Percentiles rank a stretch among this genome's conserved stretches.
Evolutionary conservation across 495 filamentous ascomycete species (phyloP).

Genomic region (Talaromyces liani): DNA sequence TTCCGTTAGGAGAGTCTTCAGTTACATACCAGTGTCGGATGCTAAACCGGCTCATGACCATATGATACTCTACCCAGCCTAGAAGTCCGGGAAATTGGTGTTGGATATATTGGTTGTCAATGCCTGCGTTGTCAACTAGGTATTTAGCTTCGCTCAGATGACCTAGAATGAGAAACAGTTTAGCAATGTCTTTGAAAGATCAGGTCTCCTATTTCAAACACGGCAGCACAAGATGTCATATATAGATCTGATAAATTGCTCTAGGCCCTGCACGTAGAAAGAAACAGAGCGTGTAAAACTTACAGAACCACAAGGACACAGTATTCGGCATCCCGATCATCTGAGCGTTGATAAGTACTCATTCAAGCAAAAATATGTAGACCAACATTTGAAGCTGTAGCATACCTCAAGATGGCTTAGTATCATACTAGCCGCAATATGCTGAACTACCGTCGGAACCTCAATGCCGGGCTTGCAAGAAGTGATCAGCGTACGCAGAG

Average conservation of each 20-base stretch:
- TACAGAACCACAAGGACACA: slow-evolving; percentile 2
- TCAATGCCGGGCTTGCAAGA: neutral
- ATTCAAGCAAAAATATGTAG: neutral
- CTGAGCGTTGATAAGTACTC: neutral
- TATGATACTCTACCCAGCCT: slow-evolving; percentile 6
- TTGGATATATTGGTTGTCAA: slow-evolving; percentile 2
- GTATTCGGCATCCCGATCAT: slow-evolving; percentile 3
- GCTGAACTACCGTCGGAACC: neutral
- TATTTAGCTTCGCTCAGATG: slow-evolving; percentile 6
- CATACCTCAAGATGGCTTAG: slow-evolving; percentile 2
- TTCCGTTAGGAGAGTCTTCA: neutral
- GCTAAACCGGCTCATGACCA: slow-evolving; percentile 5
- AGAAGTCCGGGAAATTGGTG: slow-evolving; percentile 3
- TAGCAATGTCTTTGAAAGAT: neutral
- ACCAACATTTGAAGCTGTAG: neutral
- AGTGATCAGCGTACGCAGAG: slow-evolving; percentile 1
- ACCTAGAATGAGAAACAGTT: neutral
- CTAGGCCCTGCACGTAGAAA: neutral
- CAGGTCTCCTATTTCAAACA: neutral
- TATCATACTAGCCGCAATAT: slow-evolving; percentile 6
- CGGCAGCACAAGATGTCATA: neutral
- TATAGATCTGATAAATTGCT: too few relatives aligned
- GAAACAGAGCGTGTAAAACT: neutral
- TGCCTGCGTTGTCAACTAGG: slow-evolving; percentile 1
- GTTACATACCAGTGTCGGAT: slow-evolving; percentile 7